Conservation (phyloP, 2,329 filamentous ascomycete species). For the Nannizziopsis arthrosporioides region DNA sequence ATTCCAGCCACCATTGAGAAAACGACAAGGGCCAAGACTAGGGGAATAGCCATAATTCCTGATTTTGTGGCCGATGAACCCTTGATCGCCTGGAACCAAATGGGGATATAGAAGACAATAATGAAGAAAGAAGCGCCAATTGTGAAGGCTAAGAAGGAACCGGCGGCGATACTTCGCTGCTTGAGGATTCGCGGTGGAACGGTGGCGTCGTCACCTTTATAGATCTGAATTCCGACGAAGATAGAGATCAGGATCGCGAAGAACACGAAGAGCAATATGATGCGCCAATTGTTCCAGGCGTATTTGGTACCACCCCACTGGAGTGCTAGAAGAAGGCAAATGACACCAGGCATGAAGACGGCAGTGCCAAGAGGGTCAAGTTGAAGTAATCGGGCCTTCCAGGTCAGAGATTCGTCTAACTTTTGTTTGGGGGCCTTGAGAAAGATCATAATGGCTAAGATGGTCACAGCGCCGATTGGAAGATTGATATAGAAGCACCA, state of each 20-base stretch:
- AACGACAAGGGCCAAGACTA: slow-evolving; percentile 27
- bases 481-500: slow-evolving; percentile 37
- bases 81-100: slow-evolving; percentile 37
- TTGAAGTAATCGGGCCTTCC: slow-evolving; percentile 20
- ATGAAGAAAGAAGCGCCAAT: slow-evolving; percentile 12
- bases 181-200: slow-evolving; percentile 22
- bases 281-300: slow-evolving; percentile 34
- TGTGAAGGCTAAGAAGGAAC: slow-evolving; percentile 8
- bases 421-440: slow-evolving; percentile 22
- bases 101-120: slow-evolving; percentile 20
- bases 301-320: slow-evolving; percentile 38
- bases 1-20: slow-evolving; percentile 15
- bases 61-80: slow-evolving; percentile 28
- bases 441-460: slow-evolving; percentile 25
- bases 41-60: slow-evolving; percentile 26
- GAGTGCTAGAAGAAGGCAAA: slow-evolving; percentile 40
- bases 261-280: slow-evolving; percentile 41
- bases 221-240: slow-evolving; percentile 29
- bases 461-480: slow-evolving; percentile 20
- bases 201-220: slow-evolving; percentile 19
- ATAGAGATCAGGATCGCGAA: slow-evolving; percentile 40
- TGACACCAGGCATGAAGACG: slow-evolving; percentile 35
- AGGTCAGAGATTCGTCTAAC: slow-evolving; percentile 17
- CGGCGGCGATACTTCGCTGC: slow-evolving; percentile 10
- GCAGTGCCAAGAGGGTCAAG: slow-evolving; percentile 35